Percentiles rank a stretch among this genome's conserved stretches.
Conservation (phyloP, 768 basidiomycete species). For the Phaeotremella fagi region DNA sequence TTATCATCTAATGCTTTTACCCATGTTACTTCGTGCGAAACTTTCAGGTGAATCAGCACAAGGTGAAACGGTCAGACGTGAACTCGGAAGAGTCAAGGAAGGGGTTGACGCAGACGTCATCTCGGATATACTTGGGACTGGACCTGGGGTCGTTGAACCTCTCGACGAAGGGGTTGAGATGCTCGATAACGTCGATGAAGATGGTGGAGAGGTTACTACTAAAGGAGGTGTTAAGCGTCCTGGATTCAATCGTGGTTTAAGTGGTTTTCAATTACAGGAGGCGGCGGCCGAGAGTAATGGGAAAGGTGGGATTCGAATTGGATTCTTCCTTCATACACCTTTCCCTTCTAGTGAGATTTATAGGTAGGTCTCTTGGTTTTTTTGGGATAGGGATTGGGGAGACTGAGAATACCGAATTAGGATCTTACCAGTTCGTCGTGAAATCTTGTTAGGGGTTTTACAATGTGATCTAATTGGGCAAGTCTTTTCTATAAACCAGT, state of each 20-base stretch:
- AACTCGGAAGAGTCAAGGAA: conserved; percentile 52
- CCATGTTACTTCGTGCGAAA: conserved; percentile 85
- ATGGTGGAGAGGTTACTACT: conserved; percentile 54
- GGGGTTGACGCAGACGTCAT: conserved; percentile 45
- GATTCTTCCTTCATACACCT: conserved; percentile 97
- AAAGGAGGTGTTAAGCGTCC: conserved; percentile 56
- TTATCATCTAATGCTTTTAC: conserved; percentile 76
- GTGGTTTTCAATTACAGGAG: conserved; percentile 41
- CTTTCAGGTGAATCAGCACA: conserved; percentile 51
- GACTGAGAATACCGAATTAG: conserved; percentile 50
- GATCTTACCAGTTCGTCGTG: conserved; percentile 91
- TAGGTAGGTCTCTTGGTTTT: conserved; percentile 56
- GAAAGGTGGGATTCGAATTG: conserved; percentile 70
- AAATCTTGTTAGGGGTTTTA: conserved; percentile 92
- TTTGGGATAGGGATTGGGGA: background rate
- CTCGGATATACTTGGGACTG: conserved; percentile 36
- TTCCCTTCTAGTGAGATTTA: conserved; percentile 98
- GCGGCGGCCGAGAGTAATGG: conserved; percentile 43
- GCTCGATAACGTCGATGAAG: conserved; percentile 55
- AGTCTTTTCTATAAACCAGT: too few relatives aligned
- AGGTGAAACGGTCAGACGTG: conserved; percentile 43
- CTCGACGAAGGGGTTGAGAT: conserved; percentile 40
- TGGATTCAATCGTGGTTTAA: conserved; percentile 20
- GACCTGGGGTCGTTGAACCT: conserved; percentile 16
- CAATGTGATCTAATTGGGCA: conserved; percentile 91